A percentile compares a stretch with the other conserved stretches of the same genome.
Evolutionary conservation across 1,139 yeast species (phyloP).

Genomic region (Zygoascus hellenicus): DNA sequence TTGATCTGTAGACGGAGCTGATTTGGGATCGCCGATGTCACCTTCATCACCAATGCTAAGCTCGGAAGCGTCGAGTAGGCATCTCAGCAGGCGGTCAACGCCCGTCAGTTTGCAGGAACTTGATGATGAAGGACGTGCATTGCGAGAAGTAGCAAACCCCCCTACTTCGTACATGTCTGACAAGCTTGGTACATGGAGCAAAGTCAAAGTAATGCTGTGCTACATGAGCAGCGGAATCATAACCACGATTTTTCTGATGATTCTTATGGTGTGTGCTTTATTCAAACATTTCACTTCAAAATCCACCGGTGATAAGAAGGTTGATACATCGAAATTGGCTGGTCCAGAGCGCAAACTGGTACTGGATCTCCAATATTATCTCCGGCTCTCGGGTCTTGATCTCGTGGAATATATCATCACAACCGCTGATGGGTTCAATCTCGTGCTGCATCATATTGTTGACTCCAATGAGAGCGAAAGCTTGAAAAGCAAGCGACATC

Average conservation of each 20-base stretch:
- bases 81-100: constrained; percentile 3
- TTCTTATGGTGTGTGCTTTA: constrained; percentile 32
- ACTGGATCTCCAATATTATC: constrained; percentile 59
- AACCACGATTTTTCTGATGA: constrained; percentile 28
- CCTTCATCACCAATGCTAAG: too few relatives aligned
- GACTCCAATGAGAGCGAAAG: constrained; percentile 42
- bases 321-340: neutral
- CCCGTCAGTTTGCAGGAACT: neutral
- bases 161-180: constrained; percentile 5
- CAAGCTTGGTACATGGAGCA: neutral
- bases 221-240: constrained; percentile 27
- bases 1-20: too few relatives aligned
- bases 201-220: constrained; percentile 15
- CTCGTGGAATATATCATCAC: constrained; percentile 53
- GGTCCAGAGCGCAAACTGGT: constrained; percentile 27
- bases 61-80: too few relatives aligned
- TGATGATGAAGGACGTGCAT: neutral
- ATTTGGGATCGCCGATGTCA: too few relatives aligned
- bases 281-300: constrained; percentile 9
- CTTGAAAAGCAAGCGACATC: constrained; percentile 34
- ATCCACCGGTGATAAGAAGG: constrained; percentile 4
- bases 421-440: constrained; percentile 75
- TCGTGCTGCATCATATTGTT: constrained; percentile 58
- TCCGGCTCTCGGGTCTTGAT: constrained; percentile 52
- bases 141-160: neutral